A percentile compares a stretch with the other conserved stretches of the same genome.
Evolutionary conservation across 2,329 filamentous ascomycete species (phyloP).

Genomic region (Alternaria angustiovoidea): DNA sequence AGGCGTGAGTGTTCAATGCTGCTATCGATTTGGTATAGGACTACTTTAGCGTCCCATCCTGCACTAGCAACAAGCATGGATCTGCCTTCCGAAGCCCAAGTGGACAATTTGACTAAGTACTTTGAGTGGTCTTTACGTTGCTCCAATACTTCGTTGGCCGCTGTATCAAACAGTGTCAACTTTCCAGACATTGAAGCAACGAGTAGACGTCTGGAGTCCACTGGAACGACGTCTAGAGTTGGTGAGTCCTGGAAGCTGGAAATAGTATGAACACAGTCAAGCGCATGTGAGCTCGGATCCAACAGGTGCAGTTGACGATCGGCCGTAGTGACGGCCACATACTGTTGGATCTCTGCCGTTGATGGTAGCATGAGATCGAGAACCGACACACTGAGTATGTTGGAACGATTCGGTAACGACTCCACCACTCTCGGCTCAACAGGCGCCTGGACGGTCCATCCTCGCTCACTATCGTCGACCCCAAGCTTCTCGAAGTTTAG

Average conservation of each 20-base stretch:
- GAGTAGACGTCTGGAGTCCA: slow-evolving; percentile 58
- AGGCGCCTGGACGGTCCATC: slow-evolving; percentile 60
- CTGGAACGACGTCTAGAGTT: slow-evolving; percentile 60
- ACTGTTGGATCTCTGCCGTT: slow-evolving; percentile 26
- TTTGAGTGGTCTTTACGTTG: slow-evolving; percentile 66
- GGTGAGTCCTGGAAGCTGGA: slow-evolving; percentile 60
- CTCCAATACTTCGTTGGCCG: slow-evolving; percentile 52
- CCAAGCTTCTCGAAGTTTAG: slow-evolving; percentile 64
- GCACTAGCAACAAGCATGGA: slow-evolving; percentile 60
- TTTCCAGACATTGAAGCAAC: slow-evolving; percentile 68
- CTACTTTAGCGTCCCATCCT: slow-evolving; percentile 67
- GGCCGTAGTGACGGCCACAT: slow-evolving; percentile 48
- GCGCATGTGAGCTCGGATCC: slow-evolving; percentile 41
- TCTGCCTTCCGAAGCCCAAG: slow-evolving; percentile 43
- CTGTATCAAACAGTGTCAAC: slow-evolving; percentile 58
- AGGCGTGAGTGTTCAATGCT: slow-evolving; percentile 39
- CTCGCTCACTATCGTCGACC: slow-evolving; percentile 51
- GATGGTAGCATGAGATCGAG: slow-evolving; percentile 44
- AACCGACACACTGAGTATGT: slow-evolving; percentile 61
- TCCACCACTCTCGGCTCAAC: slow-evolving; percentile 53
- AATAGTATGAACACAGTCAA: slow-evolving; percentile 47
- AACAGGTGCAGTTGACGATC: slow-evolving; percentile 59
- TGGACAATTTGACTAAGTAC: slow-evolving; percentile 64
- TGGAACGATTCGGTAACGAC: slow-evolving; percentile 59
- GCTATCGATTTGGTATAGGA: slow-evolving; percentile 57